Conservation (phyloP, 2,329 filamentous ascomycete species). For the Bipolaris gigantea region DNA sequence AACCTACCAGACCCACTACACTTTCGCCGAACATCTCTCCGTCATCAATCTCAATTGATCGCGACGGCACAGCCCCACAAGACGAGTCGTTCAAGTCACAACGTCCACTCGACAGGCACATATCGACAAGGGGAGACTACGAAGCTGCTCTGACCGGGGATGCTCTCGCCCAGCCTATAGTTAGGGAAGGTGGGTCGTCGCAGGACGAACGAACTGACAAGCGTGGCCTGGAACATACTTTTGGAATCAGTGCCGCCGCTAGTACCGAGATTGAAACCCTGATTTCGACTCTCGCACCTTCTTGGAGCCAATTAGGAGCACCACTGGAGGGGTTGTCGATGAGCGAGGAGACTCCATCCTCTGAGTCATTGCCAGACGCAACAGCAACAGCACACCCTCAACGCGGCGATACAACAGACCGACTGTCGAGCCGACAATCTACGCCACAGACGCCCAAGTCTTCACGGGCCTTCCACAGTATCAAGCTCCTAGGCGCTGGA, state of each 20-base stretch:
- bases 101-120: constrained; percentile 16
- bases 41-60: constrained; percentile 5
- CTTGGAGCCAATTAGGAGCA: neutral
- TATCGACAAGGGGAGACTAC: constrained; percentile 28
- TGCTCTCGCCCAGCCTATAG: constrained; percentile 33
- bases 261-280: neutral
- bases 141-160: constrained; percentile 37
- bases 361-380: neutral
- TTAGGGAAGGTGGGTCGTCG: neutral
- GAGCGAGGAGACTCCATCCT: neutral
- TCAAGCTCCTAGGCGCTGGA: constrained; percentile 41
- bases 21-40: constrained; percentile 15
- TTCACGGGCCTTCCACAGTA: constrained; percentile 37
- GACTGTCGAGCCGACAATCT: neutral
- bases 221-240: neutral
- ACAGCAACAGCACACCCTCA: neutral
- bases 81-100: constrained; percentile 1
- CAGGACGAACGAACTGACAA: neutral
- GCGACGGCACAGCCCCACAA: neutral
- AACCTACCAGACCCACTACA: constrained; percentile 14
- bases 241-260: neutral
- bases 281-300: neutral
- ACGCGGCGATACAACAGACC: neutral
- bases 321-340: neutral
- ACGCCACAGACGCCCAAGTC: constrained; percentile 9